Conservation (phyloP, 1,139 yeast species). For the Taphrina wiesneri region DNA sequence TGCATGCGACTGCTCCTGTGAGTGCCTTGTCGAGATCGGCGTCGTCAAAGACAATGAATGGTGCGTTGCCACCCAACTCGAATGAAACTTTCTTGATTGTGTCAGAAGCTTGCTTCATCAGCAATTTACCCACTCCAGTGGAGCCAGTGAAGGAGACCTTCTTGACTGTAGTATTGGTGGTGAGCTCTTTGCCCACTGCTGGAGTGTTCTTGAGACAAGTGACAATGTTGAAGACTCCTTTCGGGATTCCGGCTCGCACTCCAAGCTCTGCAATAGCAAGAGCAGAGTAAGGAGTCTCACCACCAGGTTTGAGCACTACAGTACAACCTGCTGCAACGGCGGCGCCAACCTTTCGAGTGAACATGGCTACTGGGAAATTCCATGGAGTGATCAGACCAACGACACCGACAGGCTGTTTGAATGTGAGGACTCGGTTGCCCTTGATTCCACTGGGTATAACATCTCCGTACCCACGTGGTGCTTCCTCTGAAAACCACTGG, state of each 20-base stretch:
- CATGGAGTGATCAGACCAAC: slow-evolving; percentile 92
- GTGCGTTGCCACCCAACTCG: slow-evolving; percentile 94
- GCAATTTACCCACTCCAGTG: slow-evolving; percentile 74
- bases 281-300: slow-evolving; percentile 85
- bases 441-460: slow-evolving; percentile 66
- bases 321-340: slow-evolving; percentile 95
- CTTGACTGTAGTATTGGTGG: slow-evolving; percentile 66
- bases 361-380: slow-evolving; percentile 96
- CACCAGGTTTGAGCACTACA: slow-evolving; percentile 82
- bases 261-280: slow-evolving; percentile 68
- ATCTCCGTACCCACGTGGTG: slow-evolving; percentile 73
- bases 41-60: slow-evolving; percentile 83
- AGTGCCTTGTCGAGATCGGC: slow-evolving; percentile 79
- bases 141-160: slow-evolving; percentile 92
- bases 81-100: slow-evolving; percentile 77
- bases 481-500: slow-evolving; percentile 88
- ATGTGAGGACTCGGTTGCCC: slow-evolving; percentile 50
- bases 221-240: slow-evolving; percentile 74
- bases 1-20: slow-evolving; percentile 54
- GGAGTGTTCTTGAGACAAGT: slow-evolving; percentile 50
- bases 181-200: slow-evolving; percentile 65
- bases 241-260: slow-evolving; percentile 83
- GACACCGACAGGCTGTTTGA: slow-evolving; percentile 54
- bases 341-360: slow-evolving; percentile 69
- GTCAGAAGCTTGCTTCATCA: slow-evolving; percentile 75